Evolutionary conservation across 2,329 filamentous ascomycete genomes (phyloP), one percentile per base, ranked within the genome.

Genomic region (Colletotrichum somersetense): DNA sequence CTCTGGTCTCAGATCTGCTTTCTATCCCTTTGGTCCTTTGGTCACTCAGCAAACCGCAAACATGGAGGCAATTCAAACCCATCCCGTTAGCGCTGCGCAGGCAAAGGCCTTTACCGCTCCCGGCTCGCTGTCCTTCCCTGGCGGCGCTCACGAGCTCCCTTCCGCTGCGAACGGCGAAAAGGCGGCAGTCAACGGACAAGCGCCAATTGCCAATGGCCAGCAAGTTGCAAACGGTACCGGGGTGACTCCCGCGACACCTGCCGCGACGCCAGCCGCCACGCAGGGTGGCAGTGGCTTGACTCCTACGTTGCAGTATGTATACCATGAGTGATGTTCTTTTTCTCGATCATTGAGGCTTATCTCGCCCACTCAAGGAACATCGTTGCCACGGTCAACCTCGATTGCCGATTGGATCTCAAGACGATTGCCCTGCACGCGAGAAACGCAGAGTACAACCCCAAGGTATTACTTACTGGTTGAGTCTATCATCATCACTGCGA

Each of bases 391-490:
- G 96, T 98, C 87, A 98, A 98, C 84, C 89, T 98, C 80, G 94
- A 97, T 87, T 98, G 96, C 86, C 95, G 96, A 78, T 87, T 98
- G 85, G 96, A 99, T 82, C 89, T 99, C 77, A 98, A 98, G 92
- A 98, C 96, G 78, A 98, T 99, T 82, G 96, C 96, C 78, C 89
- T 98, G 81, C 96, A 99, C 84, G 96, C 96, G 75, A 92, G 96
- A 85, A 99, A 98, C 83, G 96, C 96, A 75, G 96, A 98, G 88
- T 98, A 98, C 88, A 98, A 97, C 81, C 95, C 95, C 74, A 97
- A 98, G 93, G 93, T 96, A 93, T 85, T 85, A 61, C 55, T 46
- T 35, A 10, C 5, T 5, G 52, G 50, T 67, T 53, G 40, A 55
- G 30, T 18, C 56, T 20, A 50, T 59, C 66, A 62, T 38, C 53